Percentiles rank a stretch among this genome's conserved stretches.
These are phyloP conservation scores for Filosporella fistucella DNA, from an alignment of 495 filamentous ascomycete species.

Conservation along the genomic window DNA sequence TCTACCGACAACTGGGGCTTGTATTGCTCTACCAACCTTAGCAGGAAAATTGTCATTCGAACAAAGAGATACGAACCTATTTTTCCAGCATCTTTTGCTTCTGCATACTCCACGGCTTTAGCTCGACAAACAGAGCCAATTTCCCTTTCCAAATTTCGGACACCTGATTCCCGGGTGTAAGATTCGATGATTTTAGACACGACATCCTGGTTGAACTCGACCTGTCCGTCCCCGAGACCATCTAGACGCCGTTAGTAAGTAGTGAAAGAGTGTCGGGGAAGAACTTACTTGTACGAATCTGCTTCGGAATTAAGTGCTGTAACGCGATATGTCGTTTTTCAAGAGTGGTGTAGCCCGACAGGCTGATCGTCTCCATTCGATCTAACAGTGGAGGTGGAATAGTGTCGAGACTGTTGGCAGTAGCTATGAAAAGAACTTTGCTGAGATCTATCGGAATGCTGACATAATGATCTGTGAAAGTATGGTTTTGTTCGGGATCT, in stretches of 20 bases:
- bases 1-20: slow-evolving; percentile 66
- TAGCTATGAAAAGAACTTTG: slow-evolving; percentile 98
- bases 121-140: slow-evolving; percentile 89
- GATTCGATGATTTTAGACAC: slow-evolving; percentile 91
- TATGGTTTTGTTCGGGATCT: slow-evolving; percentile 95
- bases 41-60: too few species aligned
- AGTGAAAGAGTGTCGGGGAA: not conserved
- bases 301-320: slow-evolving; percentile 91
- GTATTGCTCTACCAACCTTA: slow-evolving; percentile 62
- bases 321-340: slow-evolving; percentile 96
- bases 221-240: slow-evolving; percentile 68
- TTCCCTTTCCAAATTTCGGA: slow-evolving; percentile 94
- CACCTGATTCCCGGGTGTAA: slow-evolving; percentile 97
- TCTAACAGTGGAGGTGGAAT: slow-evolving; percentile 94
- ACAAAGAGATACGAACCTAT: slow-evolving; percentile 1
- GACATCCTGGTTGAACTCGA: slow-evolving; percentile 73
- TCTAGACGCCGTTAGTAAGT: slow-evolving; percentile 38
- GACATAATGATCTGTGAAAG: slow-evolving; percentile 94
- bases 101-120: slow-evolving; percentile 92
- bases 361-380: slow-evolving; percentile 90
- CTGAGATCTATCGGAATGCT: slow-evolving; percentile 94
- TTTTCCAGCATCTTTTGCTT: slow-evolving; percentile 74
- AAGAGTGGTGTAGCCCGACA: slow-evolving; percentile 95
- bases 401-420: slow-evolving; percentile 91
- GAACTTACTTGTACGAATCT: slow-evolving; percentile 53